Conservation (phyloP, 2,329 filamentous ascomycete species). For the Neophaeococcomyces mojaviensis region DNA sequence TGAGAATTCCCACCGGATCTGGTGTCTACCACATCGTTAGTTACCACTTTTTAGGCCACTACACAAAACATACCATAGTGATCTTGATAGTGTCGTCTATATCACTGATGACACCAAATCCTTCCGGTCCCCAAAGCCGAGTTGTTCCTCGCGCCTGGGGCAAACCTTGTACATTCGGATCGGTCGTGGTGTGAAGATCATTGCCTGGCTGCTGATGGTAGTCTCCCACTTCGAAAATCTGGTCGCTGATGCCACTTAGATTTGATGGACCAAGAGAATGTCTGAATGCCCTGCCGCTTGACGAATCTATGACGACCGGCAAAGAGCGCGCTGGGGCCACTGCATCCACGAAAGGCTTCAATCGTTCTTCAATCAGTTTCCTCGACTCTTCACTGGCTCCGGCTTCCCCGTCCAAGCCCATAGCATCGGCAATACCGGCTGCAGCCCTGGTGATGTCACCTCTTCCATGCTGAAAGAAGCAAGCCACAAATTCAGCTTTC, state of each 20-base stretch:
- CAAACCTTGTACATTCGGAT: slow-evolving; percentile 39
- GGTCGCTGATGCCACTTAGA: slow-evolving; percentile 62
- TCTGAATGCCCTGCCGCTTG: slow-evolving; percentile 30
- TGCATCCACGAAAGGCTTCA: slow-evolving; percentile 66
- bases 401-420: slow-evolving; percentile 57
- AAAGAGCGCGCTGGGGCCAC: slow-evolving; percentile 64
- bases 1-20: slow-evolving; percentile 70
- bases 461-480: slow-evolving; percentile 68
- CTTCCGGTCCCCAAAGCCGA: slow-evolving; percentile 64
- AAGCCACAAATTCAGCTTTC: slow-evolving; percentile 76
- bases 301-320: slow-evolving; percentile 50
- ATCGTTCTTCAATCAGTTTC: slow-evolving; percentile 51
- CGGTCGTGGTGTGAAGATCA: slow-evolving; percentile 41
- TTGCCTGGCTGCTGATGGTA: slow-evolving; percentile 41
- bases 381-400: slow-evolving; percentile 48
- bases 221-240: slow-evolving; percentile 49
- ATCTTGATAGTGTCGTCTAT: slow-evolving; percentile 90
- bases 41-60: not conserved
- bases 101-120: slow-evolving; percentile 82
- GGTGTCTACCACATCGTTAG: slow-evolving; percentile 62
- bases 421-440: slow-evolving; percentile 58
- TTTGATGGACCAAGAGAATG: slow-evolving; percentile 62
- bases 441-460: slow-evolving; percentile 61
- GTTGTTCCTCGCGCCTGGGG: slow-evolving; percentile 59
- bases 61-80: slow-evolving; percentile 1